These are phyloP conservation scores for Bruguiera hainesii DNA, from an alignment of 441 rosid species.

Conservation along the genomic window DNA sequence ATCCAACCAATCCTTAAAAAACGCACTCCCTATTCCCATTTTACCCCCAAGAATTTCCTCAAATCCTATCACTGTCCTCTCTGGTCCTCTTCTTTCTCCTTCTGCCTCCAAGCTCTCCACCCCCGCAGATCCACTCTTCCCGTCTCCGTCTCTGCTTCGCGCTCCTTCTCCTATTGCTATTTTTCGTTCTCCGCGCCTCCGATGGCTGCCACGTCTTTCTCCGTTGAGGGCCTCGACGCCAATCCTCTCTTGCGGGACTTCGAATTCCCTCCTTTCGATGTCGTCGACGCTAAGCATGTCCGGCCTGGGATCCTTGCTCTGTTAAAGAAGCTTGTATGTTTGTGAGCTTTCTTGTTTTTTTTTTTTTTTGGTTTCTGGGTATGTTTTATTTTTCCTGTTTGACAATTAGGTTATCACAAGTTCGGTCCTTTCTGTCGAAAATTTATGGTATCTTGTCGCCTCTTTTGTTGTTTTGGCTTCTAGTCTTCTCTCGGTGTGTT, in stretches of 20 bases:
- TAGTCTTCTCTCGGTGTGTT: not conserved
- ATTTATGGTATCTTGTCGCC: not conserved
- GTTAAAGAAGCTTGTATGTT: conserved; percentile 54
- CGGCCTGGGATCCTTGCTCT: conserved; percentile 74
- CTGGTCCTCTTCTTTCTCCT: conserved; percentile 71
- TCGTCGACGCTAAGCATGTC: conserved; percentile 56
- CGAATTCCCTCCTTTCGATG: conserved; percentile 70
- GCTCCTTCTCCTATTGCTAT: conserved; percentile 22
- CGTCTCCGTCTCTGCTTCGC: conserved; percentile 23
- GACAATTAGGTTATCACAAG: not conserved
- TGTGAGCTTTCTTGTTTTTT: not conserved
- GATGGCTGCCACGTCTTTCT: conserved; percentile 26
- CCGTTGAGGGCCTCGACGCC: conserved; percentile 21
- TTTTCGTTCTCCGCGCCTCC: conserved; percentile 37
- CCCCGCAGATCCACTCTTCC: conserved; percentile 23
- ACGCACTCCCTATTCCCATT: conserved; percentile 22
- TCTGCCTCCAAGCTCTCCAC: conserved; percentile 45
- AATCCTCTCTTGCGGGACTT: conserved; percentile 77
- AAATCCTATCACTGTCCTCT: conserved; percentile 58
- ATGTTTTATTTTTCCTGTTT: not conserved
- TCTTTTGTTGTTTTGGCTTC: not conserved
- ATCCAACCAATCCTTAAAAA: conserved; percentile 29
- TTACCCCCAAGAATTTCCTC: conserved; percentile 27
- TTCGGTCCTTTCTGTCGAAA: not conserved
- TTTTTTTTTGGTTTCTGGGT: conserved; percentile 7